Evolutionary conservation across 2,329 filamentous ascomycete genomes (phyloP).

Genomic region (Cercospora brassicicola): DNA sequence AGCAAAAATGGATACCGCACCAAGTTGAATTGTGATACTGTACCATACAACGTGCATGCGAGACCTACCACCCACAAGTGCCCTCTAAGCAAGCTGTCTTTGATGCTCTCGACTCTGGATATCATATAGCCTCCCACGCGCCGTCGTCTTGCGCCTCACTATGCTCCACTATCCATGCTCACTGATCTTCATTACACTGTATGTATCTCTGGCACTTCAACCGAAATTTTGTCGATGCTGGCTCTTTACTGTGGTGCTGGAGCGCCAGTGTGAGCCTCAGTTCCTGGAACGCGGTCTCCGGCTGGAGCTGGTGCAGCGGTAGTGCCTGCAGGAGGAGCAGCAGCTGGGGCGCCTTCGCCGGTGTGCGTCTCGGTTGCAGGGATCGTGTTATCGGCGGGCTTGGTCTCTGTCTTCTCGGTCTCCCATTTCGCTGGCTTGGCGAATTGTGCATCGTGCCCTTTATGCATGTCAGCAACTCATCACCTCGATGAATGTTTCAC

Average conservation of each 20-base stretch:
- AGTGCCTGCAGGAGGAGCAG: slow-evolving; percentile 21
- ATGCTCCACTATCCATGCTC: slow-evolving; percentile 6
- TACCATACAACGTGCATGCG: background rate
- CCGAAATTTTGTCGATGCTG: background rate
- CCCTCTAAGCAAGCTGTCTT: background rate
- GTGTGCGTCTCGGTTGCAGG: slow-evolving; percentile 36
- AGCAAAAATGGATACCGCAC: background rate
- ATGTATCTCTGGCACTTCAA: slow-evolving; percentile 1
- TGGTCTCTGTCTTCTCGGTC: slow-evolving; percentile 26
- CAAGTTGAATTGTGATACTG: slow-evolving; percentile 11
- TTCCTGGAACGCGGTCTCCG: slow-evolving; percentile 10
- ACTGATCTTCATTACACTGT: slow-evolving; percentile 4
- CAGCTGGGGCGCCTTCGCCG: slow-evolving; percentile 34
- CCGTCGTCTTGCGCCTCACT: slow-evolving; percentile 3
- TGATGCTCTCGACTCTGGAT: slow-evolving; percentile 4
- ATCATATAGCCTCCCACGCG: slow-evolving; percentile 5
- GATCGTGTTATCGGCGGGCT: slow-evolving; percentile 40
- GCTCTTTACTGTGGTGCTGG: slow-evolving; percentile 6
- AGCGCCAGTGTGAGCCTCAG: slow-evolving; percentile 12
- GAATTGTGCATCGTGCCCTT: slow-evolving; percentile 66
- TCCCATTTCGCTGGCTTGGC: slow-evolving; percentile 57
- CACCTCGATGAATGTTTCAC: background rate
- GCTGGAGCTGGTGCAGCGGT: slow-evolving; percentile 26
- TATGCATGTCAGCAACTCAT: slow-evolving; percentile 20
- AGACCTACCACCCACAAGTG: slow-evolving; percentile 1